phyloP scores from a whole-genome alignment of 1,139 yeast genomes.

The Candida labiduridarum region DNA sequence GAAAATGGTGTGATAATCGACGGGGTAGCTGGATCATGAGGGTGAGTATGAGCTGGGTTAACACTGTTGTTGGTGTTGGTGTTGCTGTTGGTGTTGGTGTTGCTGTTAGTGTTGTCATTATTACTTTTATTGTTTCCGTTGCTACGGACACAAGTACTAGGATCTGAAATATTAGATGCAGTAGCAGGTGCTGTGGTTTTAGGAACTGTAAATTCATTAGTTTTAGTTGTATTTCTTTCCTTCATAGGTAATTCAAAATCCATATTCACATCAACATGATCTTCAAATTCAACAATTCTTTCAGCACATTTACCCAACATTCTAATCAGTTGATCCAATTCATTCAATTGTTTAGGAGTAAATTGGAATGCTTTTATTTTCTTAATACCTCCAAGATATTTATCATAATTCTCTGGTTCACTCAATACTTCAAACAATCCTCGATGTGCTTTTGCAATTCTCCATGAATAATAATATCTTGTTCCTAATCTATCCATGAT shows the following conservation, averaged over 20 bases:
- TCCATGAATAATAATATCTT: constrained; percentile 55
- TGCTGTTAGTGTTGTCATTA: neutral
- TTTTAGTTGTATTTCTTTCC: neutral
- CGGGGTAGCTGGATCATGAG: neutral
- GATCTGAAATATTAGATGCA: neutral
- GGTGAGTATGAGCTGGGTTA: neutral
- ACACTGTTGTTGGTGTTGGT: neutral
- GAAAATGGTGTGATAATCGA: constrained; percentile 10
- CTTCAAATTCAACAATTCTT: constrained; percentile 11
- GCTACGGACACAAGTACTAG: neutral
- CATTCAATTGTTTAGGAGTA: constrained; percentile 28
- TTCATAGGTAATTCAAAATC: neutral
- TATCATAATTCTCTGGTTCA: constrained; percentile 31
- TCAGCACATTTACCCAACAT: constrained; percentile 11
- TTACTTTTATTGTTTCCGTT: neutral
- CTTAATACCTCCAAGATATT: constrained; percentile 17
- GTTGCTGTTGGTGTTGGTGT: neutral
- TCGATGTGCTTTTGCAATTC: constrained; percentile 47
- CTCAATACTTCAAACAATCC: constrained; percentile 31
- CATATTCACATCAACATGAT: constrained; percentile 5
- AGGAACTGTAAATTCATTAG: neutral
- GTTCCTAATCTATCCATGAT: constrained; percentile 40
- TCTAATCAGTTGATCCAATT: constrained; percentile 20
- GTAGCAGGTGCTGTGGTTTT: constrained; percentile 2
- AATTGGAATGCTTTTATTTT: constrained; percentile 16